Percentiles rank a stretch among this genome's conserved stretches.
Conservation (phyloP, 352 stramenopile genomes). For the Phytophthora aleatoria region DNA sequence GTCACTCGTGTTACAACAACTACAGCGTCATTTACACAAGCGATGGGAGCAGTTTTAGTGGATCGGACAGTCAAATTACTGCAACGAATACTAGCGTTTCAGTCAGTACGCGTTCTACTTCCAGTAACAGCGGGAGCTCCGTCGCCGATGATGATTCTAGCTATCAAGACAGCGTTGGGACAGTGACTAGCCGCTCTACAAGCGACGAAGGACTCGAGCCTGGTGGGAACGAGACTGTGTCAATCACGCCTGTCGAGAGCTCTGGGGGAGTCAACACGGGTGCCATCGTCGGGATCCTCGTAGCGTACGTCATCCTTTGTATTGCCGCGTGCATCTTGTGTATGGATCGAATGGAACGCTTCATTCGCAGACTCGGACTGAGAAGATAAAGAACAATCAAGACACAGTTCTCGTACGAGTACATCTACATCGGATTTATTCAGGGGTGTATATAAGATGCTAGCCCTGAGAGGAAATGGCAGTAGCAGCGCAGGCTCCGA, state of each 20-base stretch:
- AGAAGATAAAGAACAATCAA: slow-evolving; percentile 12
- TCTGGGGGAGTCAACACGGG: slow-evolving; percentile 20
- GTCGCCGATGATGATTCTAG: background rate
- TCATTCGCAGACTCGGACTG: slow-evolving; percentile 11
- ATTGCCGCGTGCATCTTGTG: slow-evolving; percentile 21
- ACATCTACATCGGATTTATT: slow-evolving; percentile 41
- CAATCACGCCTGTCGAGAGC: slow-evolving; percentile 7
- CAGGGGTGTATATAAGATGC: slow-evolving; percentile 28
- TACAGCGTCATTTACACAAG: slow-evolving; percentile 22
- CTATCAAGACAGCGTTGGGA: background rate
- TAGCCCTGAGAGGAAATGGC: slow-evolving; percentile 13
- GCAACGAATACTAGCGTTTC: background rate
- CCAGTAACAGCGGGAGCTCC: background rate
- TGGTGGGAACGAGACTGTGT: background rate
- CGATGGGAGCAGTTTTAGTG: slow-evolving; percentile 1
- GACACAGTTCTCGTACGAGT: slow-evolving; percentile 19
- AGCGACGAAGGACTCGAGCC: background rate
- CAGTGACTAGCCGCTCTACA: background rate
- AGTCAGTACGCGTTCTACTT: background rate
- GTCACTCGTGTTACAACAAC: slow-evolving; percentile 29
- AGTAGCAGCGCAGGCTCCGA: slow-evolving; percentile 10
- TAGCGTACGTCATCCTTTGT: slow-evolving; percentile 25
- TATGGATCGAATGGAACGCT: slow-evolving; percentile 22
- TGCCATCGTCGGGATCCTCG: slow-evolving; percentile 25
- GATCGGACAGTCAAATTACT: background rate